Base-by-base conservation (phyloP, 2,329 filamentous ascomycete species). In the Rosellinia necatrix region DNA sequence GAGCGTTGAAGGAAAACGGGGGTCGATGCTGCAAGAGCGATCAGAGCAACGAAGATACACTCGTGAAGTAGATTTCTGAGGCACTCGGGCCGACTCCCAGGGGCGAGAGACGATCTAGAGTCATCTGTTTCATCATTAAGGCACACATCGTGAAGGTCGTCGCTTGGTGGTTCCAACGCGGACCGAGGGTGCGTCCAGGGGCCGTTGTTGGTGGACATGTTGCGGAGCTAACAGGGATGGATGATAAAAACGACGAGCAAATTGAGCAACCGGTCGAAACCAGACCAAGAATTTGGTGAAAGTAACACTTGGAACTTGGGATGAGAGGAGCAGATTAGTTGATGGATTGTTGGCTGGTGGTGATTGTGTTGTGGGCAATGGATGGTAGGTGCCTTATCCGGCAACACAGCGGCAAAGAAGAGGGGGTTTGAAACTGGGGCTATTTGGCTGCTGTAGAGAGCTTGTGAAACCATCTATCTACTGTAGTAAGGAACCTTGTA, bases 1-100 rank as follows among this genome's bases (percentile, higher is more conserved):
- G 69, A 69, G 40, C 70, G 64, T 46, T 71, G 69, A 7, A 71
- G 63, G 35, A 71, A 70, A 27, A 71, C 65, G 2, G 70, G 69
- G 2, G 67, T 68, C 3, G 70, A 68, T 3, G 69, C 69, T 10
- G 69, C 62, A 40, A 71, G 66, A 21, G 69, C 66, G 32, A 70
- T 66, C 27, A 70, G 43, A 15, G 60, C 62, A 37, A 71, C 63
- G 41, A 70, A 71, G 15, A 68, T 15, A 46, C 63, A 66, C 47
- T 71, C 70, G 44, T 69, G 66, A 29, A 60, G 30, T 17, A 62
- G 42, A 46, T 58, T 67, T 35, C 58, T 68, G 12, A 71, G 56
- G 30, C 62, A 68, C 44, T 67, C 64, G 7, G 69, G 68, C 19
- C 67, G 65, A 32, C 50, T 64, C n/a, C 68, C 66, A 3, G 63